A percentile compares a stretch with the other conserved stretches of the same genome.
These are phyloP conservation scores for Zoysia japonica DNA, from an alignment of 176 grass and related monocot species.

Conservation along the genomic window DNA sequence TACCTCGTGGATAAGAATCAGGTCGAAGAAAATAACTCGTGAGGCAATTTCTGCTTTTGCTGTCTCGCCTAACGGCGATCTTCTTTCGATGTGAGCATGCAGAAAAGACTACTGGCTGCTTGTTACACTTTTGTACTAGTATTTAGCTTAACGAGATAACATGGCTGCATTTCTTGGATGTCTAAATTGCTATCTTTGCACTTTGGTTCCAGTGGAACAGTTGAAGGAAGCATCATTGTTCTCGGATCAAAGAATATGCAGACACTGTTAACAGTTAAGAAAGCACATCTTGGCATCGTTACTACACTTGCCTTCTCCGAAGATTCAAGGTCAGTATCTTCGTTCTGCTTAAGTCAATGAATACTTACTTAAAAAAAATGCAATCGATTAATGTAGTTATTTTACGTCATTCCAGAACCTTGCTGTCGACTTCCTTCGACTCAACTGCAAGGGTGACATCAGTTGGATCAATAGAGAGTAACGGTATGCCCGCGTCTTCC, in stretches of 20 bases:
- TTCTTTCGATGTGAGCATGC: conserved; percentile 71
- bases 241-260: conserved; percentile 59
- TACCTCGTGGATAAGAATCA: conserved; percentile 70
- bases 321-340: conserved; percentile 69
- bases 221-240: conserved; percentile 70
- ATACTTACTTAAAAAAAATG: neutral
- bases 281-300: conserved; percentile 86
- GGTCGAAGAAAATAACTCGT: conserved; percentile 69
- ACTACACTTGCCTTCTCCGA: conserved; percentile 71
- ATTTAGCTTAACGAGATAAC: conserved; percentile 16
- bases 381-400: conserved; percentile 10
- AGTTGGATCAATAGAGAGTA: conserved; percentile 51
- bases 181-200: conserved; percentile 26
- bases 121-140: conserved; percentile 1
- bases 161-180: neutral
- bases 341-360: conserved; percentile 12
- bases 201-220: conserved; percentile 66
- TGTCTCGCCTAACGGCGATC: conserved; percentile 67
- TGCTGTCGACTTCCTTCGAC: conserved; percentile 90
- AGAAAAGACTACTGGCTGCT: neutral
- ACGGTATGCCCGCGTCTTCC: conserved; percentile 41
- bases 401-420: conserved; percentile 49
- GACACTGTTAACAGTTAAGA: conserved; percentile 68
- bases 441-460: conserved; percentile 82
- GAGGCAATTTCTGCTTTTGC: conserved; percentile 92